phyloP scores from a whole-genome alignment of 192 early-diverging fungal species.

The Podila clonocystis region DNA sequence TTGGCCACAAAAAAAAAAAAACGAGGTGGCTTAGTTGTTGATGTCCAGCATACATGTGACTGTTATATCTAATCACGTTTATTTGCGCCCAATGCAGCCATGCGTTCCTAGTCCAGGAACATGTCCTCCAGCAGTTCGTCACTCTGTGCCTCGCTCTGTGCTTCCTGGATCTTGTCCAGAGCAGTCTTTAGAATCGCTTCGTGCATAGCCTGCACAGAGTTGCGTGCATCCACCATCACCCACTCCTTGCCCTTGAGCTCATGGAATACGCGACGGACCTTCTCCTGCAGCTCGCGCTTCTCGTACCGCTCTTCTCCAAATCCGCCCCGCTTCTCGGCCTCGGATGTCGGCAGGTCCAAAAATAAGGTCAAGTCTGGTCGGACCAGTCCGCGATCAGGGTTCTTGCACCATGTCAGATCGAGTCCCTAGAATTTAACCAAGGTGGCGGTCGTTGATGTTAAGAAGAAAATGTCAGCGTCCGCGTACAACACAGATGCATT shows the following conservation, averaged over 20 bases:
- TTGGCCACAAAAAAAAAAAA: slow-evolving; percentile 18
- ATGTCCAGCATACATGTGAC: neutral
- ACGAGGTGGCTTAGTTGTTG: neutral
- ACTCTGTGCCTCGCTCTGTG: slow-evolving; percentile 13
- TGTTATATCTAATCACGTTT: neutral
- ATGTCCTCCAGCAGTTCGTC: slow-evolving; percentile 27
- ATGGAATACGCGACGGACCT: slow-evolving; percentile 77
- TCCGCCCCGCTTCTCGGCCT: slow-evolving; percentile 81
- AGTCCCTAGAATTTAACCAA: slow-evolving; percentile 59
- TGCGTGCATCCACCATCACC: slow-evolving; percentile 52
- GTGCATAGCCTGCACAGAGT: slow-evolving; percentile 32
- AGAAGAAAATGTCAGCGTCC: neutral
- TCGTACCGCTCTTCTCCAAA: slow-evolving; percentile 96
- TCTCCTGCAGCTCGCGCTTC: slow-evolving; percentile 82
- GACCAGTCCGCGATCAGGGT: slow-evolving; percentile 85
- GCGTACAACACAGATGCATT: no score
- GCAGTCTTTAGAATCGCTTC: slow-evolving; percentile 18
- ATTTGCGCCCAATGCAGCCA: neutral
- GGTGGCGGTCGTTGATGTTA: no score
- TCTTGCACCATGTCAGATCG: slow-evolving; percentile 88
- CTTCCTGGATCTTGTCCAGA: slow-evolving; percentile 21
- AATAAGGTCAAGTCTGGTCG: slow-evolving; percentile 91
- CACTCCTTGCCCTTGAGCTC: slow-evolving; percentile 60
- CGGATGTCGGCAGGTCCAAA: slow-evolving; percentile 81
- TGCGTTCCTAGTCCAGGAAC: slow-evolving; percentile 6